Percentiles rank a stretch among this genome's conserved stretches.
Conservation (phyloP, 2,329 filamentous ascomycete genomes). For the Nemania diffusa region DNA sequence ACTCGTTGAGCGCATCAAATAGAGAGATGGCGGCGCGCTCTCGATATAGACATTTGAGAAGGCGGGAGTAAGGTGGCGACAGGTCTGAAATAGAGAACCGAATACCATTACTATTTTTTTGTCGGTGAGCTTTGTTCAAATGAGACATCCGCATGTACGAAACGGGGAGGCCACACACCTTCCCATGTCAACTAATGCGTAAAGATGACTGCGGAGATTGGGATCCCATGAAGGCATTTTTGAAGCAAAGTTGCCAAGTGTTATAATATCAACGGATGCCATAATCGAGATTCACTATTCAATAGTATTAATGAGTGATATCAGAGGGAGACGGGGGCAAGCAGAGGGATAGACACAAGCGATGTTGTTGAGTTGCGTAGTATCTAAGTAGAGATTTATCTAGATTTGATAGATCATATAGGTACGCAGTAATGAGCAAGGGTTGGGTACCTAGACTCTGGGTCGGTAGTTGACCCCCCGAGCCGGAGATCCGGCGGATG, state of each 20-base stretch:
- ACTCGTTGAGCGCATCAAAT: constrained; percentile 79
- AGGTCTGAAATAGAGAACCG: constrained; percentile 90
- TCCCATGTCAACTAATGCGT: constrained; percentile 70
- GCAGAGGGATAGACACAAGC: neutral
- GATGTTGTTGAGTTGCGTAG: neutral
- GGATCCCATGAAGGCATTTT: constrained; percentile 62
- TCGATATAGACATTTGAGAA: constrained; percentile 80
- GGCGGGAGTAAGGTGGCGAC: constrained; percentile 74
- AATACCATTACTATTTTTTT: constrained; percentile 80
- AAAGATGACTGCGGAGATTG: constrained; percentile 59
- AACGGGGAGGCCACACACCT: constrained; percentile 55
- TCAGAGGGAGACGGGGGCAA: neutral
- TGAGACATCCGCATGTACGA: neutral
- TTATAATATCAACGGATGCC: constrained; percentile 56
- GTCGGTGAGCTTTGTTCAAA: constrained; percentile 21
- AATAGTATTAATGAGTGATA: neutral
- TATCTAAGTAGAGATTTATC: neutral
- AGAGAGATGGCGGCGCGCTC: constrained; percentile 84
- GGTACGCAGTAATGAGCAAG: constrained; percentile 3
- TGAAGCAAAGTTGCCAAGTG: constrained; percentile 61
- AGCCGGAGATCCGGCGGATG: neutral
- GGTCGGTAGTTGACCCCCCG: no score
- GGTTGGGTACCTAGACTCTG: neutral
- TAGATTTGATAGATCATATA: no score
- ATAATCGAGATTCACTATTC: constrained; percentile 40